A percentile compares a stretch with the other conserved stretches of the same genome.
Evolutionary conservation across 192 early-diverging fungal genomes (phyloP).

Genomic region (Geranomyces variabilis): DNA sequence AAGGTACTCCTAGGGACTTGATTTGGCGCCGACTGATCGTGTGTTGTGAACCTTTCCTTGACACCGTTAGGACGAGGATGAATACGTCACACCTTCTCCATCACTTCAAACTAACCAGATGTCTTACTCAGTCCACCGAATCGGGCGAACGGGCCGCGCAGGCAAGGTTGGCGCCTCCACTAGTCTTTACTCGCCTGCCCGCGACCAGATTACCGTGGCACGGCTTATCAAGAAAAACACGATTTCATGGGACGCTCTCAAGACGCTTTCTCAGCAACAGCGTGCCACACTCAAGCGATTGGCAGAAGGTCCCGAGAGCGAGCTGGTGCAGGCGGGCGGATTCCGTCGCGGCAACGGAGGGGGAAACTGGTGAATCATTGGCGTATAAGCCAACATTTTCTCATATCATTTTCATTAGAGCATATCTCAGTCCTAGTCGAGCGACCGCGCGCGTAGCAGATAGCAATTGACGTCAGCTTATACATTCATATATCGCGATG

Average conservation of each 20-base stretch:
- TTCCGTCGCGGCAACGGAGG: background rate
- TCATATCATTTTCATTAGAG: no score
- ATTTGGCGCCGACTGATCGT: no score
- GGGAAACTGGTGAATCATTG: no score
- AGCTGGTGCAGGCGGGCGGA: background rate
- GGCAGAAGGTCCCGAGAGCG: background rate
- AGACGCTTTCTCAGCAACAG: background rate
- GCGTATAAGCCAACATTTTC: no score
- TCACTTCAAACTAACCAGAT: no score
- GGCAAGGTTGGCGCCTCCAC: constrained; percentile 87
- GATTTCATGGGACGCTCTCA: constrained; percentile 36
- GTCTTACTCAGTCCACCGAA: constrained; percentile 74
- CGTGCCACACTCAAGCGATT: background rate
- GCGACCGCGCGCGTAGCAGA: no score
- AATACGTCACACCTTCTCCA: no score
- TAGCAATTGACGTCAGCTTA: no score
- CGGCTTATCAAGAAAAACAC: constrained; percentile 86
- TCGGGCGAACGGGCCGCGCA: constrained; percentile 93
- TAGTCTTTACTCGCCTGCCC: constrained; percentile 84
- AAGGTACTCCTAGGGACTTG: background rate
- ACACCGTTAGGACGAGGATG: constrained; percentile 25
- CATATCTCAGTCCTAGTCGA: no score
- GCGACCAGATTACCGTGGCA: constrained; percentile 71
- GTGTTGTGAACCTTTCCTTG: no score
- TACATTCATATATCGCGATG: no score